A percentile compares a stretch with the other conserved stretches of the same genome.
These are phyloP conservation scores for Reticulascus tulasneorum DNA, from an alignment of 2,329 filamentous ascomycete genomes.

Conservation along the genomic window DNA sequence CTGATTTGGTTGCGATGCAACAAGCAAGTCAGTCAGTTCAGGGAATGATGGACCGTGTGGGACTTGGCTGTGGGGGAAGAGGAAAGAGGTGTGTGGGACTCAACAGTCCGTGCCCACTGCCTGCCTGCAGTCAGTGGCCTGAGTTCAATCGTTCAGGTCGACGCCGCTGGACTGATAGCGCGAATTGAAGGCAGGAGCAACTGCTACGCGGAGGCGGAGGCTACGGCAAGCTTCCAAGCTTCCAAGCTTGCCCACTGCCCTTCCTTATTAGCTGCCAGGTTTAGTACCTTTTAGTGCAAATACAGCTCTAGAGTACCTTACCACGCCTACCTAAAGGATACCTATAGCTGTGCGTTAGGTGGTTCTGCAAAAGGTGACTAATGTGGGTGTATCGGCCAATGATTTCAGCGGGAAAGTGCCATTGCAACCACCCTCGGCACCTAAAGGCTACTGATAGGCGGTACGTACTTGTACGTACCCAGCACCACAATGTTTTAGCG, in stretches of 20 bases:
- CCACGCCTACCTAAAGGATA: no score
- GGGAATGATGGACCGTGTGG: slow-evolving; percentile 5
- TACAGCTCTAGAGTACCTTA: no score
- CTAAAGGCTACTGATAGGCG: not conserved
- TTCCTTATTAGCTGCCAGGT: no score
- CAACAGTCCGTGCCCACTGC: not conserved
- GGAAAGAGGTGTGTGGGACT: slow-evolving; percentile 5
- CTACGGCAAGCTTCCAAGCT: slow-evolving; percentile 4
- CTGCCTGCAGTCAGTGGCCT: not conserved
- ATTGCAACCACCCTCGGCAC: slow-evolving; percentile 8
- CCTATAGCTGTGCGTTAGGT: not conserved
- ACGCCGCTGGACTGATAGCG: no score
- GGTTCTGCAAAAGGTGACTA: not conserved
- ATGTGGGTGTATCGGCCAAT: slow-evolving; percentile 7
- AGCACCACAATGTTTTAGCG: not conserved
- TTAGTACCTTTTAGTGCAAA: no score
- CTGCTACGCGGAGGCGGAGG: slow-evolving; percentile 11
- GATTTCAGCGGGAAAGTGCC: not conserved
- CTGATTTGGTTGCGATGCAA: not conserved
- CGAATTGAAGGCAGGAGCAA: no score
- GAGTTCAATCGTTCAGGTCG: no score
- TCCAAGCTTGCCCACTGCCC: not conserved
- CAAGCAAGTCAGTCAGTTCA: slow-evolving; percentile 2
- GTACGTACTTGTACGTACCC: slow-evolving; percentile 3
- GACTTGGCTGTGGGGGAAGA: slow-evolving; percentile 6